phyloP scores from a whole-genome alignment of 2,329 filamentous ascomycete species.

The Chaetoscypha palmicola region DNA sequence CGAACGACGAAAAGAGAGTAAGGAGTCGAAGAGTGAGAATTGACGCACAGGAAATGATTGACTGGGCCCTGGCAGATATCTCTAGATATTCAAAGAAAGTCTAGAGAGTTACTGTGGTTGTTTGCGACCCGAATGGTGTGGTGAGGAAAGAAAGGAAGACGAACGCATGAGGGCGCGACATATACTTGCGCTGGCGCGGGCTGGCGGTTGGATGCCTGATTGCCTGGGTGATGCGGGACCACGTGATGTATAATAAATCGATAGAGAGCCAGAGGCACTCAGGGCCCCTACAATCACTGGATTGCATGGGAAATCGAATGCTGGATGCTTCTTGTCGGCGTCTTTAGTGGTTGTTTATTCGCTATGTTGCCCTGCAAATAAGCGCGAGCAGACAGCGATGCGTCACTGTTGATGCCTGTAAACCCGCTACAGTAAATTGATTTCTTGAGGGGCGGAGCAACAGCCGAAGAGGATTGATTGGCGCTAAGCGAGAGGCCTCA shows the following conservation, averaged over 20 bases:
- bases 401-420: constrained; percentile 1
- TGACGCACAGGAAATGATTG: constrained; percentile 34
- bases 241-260: not conserved
- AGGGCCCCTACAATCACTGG: no score
- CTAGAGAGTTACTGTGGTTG: constrained; percentile 29
- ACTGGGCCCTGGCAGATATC: constrained; percentile 33
- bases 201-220: not conserved
- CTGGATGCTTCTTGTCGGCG: not conserved
- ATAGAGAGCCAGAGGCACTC: not conserved
- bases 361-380: not conserved
- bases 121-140: constrained; percentile 33
- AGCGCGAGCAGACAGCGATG: not conserved
- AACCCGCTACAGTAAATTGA: no score
- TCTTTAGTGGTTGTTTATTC: constrained; percentile 1
- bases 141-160: constrained; percentile 26
- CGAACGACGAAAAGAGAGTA: constrained; percentile 31
- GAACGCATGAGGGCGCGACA: constrained; percentile 6
- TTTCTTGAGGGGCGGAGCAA: not conserved
- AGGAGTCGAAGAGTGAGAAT: constrained; percentile 18
- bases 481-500: no score
- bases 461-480: not conserved
- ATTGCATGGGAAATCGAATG: not conserved
- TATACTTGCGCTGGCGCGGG: constrained; percentile 5
- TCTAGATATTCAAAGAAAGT: constrained; percentile 32
- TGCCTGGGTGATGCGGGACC: not conserved